phyloP scores from a whole-genome alignment of 2,329 filamentous ascomycete species.

The Alternaria burnsii region DNA sequence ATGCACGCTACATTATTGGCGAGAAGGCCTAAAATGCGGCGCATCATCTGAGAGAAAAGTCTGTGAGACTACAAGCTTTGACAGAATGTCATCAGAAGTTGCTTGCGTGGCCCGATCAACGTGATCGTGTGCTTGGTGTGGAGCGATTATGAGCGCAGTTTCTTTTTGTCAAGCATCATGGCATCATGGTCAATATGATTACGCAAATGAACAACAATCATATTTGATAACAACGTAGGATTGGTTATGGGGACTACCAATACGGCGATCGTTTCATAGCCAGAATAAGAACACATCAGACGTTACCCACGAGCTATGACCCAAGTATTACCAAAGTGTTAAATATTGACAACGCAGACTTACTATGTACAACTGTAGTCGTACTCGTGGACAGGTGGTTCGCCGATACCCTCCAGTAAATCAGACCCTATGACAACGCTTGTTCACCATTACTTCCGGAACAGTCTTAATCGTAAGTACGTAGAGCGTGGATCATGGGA shows the following conservation, averaged over 20 bases:
- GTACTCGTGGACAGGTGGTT: neutral
- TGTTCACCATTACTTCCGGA: neutral
- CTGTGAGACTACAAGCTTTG: neutral
- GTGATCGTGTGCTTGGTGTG: neutral
- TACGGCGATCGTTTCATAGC: neutral
- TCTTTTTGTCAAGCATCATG: neutral
- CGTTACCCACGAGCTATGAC: neutral
- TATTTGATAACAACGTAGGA: neutral
- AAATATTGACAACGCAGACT: neutral
- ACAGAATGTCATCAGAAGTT: neutral
- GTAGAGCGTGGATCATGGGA: neutral
- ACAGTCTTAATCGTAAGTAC: neutral
- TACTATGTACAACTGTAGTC: neutral
- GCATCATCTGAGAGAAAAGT: conserved; percentile 2
- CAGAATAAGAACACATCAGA: neutral
- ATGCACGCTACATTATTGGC: neutral
- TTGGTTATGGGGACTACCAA: neutral
- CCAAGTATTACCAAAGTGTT: neutral
- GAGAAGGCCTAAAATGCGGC: neutral
- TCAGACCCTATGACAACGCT: neutral
- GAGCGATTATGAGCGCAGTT: neutral
- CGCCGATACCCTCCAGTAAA: neutral
- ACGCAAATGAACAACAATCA: neutral
- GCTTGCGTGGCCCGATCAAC: neutral
- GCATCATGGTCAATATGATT: too few species aligned